Evolutionary conservation across 148 eudicot species (phyloP).

Genomic region (Persicaria maculosa): DNA sequence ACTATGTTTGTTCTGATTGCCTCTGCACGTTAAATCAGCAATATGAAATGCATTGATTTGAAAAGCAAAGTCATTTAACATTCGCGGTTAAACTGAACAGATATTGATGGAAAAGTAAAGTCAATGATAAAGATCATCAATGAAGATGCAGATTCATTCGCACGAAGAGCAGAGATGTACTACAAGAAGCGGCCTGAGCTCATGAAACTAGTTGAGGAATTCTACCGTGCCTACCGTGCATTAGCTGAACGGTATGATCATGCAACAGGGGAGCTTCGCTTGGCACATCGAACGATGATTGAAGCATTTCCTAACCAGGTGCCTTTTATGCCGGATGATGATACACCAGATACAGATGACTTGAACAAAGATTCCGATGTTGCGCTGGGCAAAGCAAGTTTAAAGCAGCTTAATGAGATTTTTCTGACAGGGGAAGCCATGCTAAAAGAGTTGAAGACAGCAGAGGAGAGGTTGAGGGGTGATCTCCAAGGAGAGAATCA

Average conservation of each 20-base stretch:
- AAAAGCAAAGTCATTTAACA: background rate
- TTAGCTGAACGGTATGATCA: conserved; percentile 92
- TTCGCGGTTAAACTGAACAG: conserved; percentile 25
- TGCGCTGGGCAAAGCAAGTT: conserved; percentile 36
- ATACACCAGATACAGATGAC: conserved; percentile 43
- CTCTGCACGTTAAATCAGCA: background rate
- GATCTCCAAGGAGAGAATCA: conserved; percentile 15
- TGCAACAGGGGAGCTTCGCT: conserved; percentile 95
- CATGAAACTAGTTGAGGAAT: conserved; percentile 96
- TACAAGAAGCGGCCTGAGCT: conserved; percentile 96
- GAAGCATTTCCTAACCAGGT: conserved; percentile 80
- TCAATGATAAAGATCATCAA: conserved; percentile 94
- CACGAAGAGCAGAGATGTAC: conserved; percentile 98
- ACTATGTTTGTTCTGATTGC: background rate
- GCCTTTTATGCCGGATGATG: conserved; percentile 52
- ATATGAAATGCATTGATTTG: background rate
- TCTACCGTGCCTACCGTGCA: conserved; percentile 95
- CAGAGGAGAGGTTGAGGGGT: conserved; percentile 18
- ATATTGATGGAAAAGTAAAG: conserved; percentile 90
- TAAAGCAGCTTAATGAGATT: conserved; percentile 66
- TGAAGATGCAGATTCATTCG: conserved; percentile 99
- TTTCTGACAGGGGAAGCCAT: conserved; percentile 30
- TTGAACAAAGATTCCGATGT: conserved; percentile 22
- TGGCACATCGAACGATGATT: conserved; percentile 80
- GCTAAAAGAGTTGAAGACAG: conserved; percentile 24